phyloP scores from a whole-genome alignment of 2,329 filamentous ascomycete genomes.

The Hypoxylon sp. region DNA sequence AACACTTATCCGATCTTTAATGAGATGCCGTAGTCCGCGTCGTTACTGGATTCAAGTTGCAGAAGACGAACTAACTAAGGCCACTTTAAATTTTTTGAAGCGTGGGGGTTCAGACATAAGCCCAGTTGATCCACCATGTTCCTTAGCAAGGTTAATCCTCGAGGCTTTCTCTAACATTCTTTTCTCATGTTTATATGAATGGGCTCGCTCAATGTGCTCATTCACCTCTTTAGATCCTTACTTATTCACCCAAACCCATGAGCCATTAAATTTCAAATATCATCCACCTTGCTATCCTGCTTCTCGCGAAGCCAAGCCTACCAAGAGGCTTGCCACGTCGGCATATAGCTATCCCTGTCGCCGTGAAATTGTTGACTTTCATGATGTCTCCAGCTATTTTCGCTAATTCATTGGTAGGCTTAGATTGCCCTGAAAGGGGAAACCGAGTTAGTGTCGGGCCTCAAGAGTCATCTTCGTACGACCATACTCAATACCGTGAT shows the following conservation, averaged over 20 bases:
- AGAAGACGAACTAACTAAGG: neutral
- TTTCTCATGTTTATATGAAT: neutral
- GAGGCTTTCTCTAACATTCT: neutral
- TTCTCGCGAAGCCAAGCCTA: neutral
- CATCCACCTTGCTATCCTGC: neutral
- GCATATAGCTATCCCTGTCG: neutral
- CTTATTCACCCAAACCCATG: neutral
- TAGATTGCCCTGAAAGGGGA: neutral
- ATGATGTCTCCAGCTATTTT: neutral
- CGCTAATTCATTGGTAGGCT: slow-evolving; percentile 7
- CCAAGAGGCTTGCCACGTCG: neutral
- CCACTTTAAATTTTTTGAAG: neutral
- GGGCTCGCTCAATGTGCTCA: neutral
- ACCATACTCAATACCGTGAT: slow-evolving; percentile 3
- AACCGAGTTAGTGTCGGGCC: neutral
- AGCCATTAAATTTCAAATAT: neutral
- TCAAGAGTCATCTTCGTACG: neutral
- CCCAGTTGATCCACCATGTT: neutral
- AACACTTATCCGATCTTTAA: too few relatives aligned
- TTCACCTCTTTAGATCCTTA: neutral
- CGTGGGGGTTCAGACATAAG: neutral
- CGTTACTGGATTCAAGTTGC: neutral
- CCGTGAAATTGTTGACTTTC: neutral
- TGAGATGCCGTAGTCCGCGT: too few relatives aligned
- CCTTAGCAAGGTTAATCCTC: neutral